These are phyloP conservation scores for Jimgerdemannia lactiflua DNA, from an alignment of 192 early-diverging fungal genomes.

Conservation along the genomic window DNA sequence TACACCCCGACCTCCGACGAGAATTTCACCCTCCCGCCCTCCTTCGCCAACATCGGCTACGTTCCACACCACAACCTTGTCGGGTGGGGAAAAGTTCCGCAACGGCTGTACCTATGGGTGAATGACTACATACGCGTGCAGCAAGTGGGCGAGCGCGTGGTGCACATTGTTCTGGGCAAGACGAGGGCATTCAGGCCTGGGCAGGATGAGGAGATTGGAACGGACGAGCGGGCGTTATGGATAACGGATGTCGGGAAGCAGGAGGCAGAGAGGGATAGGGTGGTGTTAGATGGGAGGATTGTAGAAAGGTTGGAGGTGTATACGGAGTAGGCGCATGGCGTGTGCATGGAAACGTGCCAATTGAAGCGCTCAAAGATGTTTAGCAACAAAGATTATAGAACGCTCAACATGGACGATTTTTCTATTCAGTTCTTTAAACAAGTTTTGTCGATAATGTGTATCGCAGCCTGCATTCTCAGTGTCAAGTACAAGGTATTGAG, in stretches of 20 bases:
- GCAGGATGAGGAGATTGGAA: slow-evolving; percentile 24
- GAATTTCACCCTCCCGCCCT: slow-evolving; percentile 25
- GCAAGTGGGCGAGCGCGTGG: slow-evolving; percentile 30
- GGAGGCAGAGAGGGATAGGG: slow-evolving; percentile 14
- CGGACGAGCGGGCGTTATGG: slow-evolving; percentile 30
- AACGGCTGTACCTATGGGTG: slow-evolving; percentile 36
- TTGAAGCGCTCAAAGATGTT: too few species aligned
- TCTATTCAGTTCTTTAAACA: too few species aligned
- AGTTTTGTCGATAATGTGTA: too few species aligned
- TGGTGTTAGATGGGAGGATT: not conserved
- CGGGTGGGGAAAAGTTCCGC: slow-evolving; percentile 41
- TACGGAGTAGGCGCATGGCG: not conserved
- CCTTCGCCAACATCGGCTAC: slow-evolving; percentile 30
- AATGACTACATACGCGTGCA: slow-evolving; percentile 35
- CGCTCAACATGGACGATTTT: too few species aligned
- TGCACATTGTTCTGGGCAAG: slow-evolving; percentile 27
- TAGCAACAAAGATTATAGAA: too few species aligned
- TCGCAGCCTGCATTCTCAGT: too few species aligned
- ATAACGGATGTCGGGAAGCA: slow-evolving; percentile 24
- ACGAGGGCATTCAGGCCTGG: slow-evolving; percentile 16
- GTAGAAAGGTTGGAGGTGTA: not conserved
- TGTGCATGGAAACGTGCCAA: not conserved
- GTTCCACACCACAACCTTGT: slow-evolving; percentile 40
- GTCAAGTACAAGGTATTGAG: too few species aligned
- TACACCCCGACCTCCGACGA: not conserved